Evolutionary conservation across 306 rosid genomes (phyloP).

Genomic region (Erythrophleum fordii): DNA sequence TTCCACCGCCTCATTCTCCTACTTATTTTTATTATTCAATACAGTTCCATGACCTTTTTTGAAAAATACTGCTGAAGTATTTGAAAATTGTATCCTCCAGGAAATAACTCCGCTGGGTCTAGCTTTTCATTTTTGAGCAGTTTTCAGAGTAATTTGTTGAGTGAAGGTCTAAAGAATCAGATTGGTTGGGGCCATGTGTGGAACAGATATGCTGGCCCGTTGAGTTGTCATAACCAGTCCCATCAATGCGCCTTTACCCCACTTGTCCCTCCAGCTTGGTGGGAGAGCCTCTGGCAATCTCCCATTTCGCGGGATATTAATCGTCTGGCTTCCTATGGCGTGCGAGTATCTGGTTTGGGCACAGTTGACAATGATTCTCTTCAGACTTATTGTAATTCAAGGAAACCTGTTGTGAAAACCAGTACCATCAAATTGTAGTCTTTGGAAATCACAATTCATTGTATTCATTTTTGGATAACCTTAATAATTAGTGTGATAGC

Average conservation of each 20-base stretch:
- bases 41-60: neutral
- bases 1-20: neutral
- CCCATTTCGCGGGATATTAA: slow-evolving; percentile 73
- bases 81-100: slow-evolving; percentile 46
- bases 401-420: slow-evolving; percentile 66
- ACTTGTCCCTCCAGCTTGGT: slow-evolving; percentile 90
- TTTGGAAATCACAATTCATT: slow-evolving; percentile 31
- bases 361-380: slow-evolving; percentile 60
- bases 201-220: slow-evolving; percentile 91
- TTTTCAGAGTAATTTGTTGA: slow-evolving; percentile 77
- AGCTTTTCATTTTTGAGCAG: slow-evolving; percentile 80
- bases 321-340: slow-evolving; percentile 69
- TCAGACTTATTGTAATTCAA: slow-evolving; percentile 64
- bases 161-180: slow-evolving; percentile 79
- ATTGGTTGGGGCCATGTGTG: slow-evolving; percentile 98
- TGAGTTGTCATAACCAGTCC: slow-evolving; percentile 73
- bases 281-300: slow-evolving; percentile 94
- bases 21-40: neutral
- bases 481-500: slow-evolving; percentile 42
- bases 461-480: slow-evolving; percentile 29
- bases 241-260: slow-evolving; percentile 85
- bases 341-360: slow-evolving; percentile 68
- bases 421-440: slow-evolving; percentile 57
- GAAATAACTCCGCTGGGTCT: slow-evolving; percentile 56
- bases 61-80: slow-evolving; percentile 24